phyloP scores from a whole-genome alignment of 2,329 filamentous ascomycete genomes.

The Xylariaceae sp. region DNA sequence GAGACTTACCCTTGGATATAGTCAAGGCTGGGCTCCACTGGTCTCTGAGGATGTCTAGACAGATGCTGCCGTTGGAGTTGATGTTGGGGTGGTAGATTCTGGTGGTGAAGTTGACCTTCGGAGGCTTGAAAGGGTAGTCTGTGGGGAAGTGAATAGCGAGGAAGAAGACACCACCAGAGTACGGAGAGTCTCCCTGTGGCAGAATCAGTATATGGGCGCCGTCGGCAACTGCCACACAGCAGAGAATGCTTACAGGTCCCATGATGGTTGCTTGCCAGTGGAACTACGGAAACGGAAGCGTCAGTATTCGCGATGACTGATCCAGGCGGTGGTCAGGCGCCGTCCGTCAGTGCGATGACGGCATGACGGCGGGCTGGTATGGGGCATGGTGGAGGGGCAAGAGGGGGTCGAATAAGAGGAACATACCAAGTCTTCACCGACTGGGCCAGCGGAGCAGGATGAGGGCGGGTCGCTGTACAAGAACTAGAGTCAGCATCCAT shows the following conservation, averaged over 20 bases:
- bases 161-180: constrained; percentile 98
- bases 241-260: constrained; percentile 78
- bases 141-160: constrained; percentile 98
- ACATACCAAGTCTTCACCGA: constrained; percentile 92
- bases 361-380: too few relatives aligned
- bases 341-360: too few relatives aligned
- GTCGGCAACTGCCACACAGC: too few relatives aligned
- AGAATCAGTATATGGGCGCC: constrained; percentile 8
- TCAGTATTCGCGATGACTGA: too few relatives aligned
- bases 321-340: too few relatives aligned
- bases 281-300: constrained; percentile 58
- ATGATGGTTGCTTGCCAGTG: constrained; percentile 99
- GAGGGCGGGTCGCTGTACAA: constrained; percentile 84
- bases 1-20: constrained; percentile 83
- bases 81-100: constrained; percentile 99
- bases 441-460: constrained; percentile 94
- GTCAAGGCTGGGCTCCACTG: constrained; percentile 99
- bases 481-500: background rate
- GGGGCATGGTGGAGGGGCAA: too few relatives aligned
- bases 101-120: constrained; percentile 99
- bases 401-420: constrained; percentile 30
- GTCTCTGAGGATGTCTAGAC: constrained; percentile 95
- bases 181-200: constrained; percentile 83
- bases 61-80: constrained; percentile 99
- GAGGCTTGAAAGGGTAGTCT: constrained; percentile 99